A percentile compares a stretch with the other conserved stretches of the same genome.
These are phyloP conservation scores for Diutina rugosa DNA, from an alignment of 1,139 yeast species.

Conservation along the genomic window DNA sequence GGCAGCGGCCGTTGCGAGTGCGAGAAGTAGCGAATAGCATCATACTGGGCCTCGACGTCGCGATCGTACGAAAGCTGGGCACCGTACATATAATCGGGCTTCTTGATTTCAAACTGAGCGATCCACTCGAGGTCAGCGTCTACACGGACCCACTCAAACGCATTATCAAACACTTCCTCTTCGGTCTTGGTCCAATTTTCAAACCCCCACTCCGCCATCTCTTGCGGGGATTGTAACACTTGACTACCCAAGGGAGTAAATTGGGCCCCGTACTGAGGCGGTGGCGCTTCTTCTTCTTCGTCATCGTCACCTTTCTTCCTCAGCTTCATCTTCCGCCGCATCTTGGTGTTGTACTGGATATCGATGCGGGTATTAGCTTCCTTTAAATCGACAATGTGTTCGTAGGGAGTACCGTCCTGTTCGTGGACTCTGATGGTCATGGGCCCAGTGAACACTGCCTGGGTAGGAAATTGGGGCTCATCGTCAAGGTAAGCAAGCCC, in stretches of 20 bases:
- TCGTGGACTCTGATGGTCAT: slow-evolving; percentile 96
- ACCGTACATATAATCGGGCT: slow-evolving; percentile 91
- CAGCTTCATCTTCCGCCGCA: slow-evolving; percentile 31
- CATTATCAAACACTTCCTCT: slow-evolving; percentile 62
- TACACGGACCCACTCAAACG: slow-evolving; percentile 94
- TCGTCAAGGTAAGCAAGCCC: slow-evolving; percentile 29
- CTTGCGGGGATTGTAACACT: slow-evolving; percentile 14
- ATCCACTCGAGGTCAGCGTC: slow-evolving; percentile 99
- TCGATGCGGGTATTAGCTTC: slow-evolving; percentile 80
- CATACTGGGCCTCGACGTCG: slow-evolving; percentile 91
- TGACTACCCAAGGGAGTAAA: not conserved
- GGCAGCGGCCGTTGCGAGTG: slow-evolving; percentile 41
- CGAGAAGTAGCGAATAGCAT: slow-evolving; percentile 67
- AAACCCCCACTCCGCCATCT: slow-evolving; percentile 59
- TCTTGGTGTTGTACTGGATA: slow-evolving; percentile 89
- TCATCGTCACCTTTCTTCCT: slow-evolving; percentile 40
- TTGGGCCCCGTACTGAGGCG: not conserved
- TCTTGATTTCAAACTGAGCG: slow-evolving; percentile 65
- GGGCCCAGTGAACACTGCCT: slow-evolving; percentile 70
- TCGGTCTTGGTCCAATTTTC: slow-evolving; percentile 63
- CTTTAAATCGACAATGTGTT: slow-evolving; percentile 86
- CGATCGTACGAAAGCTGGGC: slow-evolving; percentile 90
- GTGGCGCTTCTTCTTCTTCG: slow-evolving; percentile 1
- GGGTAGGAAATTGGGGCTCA: slow-evolving; percentile 23
- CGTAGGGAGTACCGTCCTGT: slow-evolving; percentile 98